phyloP scores from a whole-genome alignment of 2,329 filamentous ascomycete species.

The Alternaria rosae region DNA sequence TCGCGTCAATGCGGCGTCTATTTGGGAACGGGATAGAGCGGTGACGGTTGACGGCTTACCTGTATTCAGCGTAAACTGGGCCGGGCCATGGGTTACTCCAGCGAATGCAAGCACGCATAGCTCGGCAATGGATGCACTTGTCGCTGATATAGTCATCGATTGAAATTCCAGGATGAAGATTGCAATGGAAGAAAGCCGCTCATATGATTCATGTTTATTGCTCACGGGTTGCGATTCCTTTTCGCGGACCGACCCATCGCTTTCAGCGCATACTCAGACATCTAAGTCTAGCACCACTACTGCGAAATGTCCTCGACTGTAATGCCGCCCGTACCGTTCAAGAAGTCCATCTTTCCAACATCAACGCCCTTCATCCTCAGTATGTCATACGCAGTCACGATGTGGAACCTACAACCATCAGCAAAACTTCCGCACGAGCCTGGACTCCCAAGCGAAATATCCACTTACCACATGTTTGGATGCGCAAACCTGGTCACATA shows the following conservation, averaged over 20 bases:
- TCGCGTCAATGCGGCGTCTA: constrained; percentile 67
- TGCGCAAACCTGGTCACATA: constrained; percentile 61
- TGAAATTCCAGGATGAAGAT: not conserved
- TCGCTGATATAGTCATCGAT: constrained; percentile 51
- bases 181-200: not conserved
- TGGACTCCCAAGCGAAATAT: not conserved
- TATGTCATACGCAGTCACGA: constrained; percentile 66
- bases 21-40: constrained; percentile 67
- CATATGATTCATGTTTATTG: not conserved
- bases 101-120: constrained; percentile 68
- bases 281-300: not conserved
- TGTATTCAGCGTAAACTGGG: constrained; percentile 69
- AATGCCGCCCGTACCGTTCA: constrained; percentile 42
- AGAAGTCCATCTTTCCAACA: constrained; percentile 68
- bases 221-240: not conserved
- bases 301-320: not conserved
- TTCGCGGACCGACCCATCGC: fast-evolving
- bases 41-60: constrained; percentile 45
- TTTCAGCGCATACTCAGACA: not conserved
- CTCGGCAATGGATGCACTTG: constrained; percentile 70
- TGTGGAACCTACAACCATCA: constrained; percentile 61
- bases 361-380: constrained; percentile 67
- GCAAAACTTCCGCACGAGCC: not conserved
- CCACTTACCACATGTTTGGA: constrained; percentile 63
- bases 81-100: constrained; percentile 62